phyloP scores from a whole-genome alignment of 176 grass and related monocot species.

The Tillandsia leiboldiana region DNA sequence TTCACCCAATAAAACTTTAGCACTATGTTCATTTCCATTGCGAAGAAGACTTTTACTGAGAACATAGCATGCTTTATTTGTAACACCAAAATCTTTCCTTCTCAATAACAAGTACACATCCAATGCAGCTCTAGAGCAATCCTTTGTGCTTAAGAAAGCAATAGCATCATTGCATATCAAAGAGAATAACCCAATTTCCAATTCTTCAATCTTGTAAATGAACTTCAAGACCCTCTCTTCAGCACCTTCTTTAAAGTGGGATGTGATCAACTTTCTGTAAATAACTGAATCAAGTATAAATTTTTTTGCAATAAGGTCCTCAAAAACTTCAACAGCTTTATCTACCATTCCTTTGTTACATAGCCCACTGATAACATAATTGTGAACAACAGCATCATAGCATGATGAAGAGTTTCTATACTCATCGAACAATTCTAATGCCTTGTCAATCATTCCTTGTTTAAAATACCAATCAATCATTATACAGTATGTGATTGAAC shows the following conservation, averaged over 20 bases:
- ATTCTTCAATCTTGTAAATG: conserved; percentile 35
- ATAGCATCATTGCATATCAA: conserved; percentile 58
- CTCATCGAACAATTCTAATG: conserved; percentile 50
- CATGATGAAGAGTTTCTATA: conserved; percentile 36
- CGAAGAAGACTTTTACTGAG: conserved; percentile 55
- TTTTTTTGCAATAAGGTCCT: conserved; percentile 50
- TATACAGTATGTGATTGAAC: conserved; percentile 61
- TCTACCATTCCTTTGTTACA: conserved; percentile 42
- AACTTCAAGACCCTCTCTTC: conserved; percentile 53
- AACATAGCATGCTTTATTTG: conserved; percentile 49
- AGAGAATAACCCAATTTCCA: conserved; percentile 39
- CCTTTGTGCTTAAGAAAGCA: conserved; percentile 52
- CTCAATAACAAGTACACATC: conserved; percentile 52
- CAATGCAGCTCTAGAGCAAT: conserved; percentile 43
- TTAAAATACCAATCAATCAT: conserved; percentile 54
- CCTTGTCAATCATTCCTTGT: conserved; percentile 46
- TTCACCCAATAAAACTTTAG: conserved; percentile 40
- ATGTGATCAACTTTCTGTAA: conserved; percentile 45
- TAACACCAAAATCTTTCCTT: conserved; percentile 32
- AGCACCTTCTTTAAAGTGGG: conserved; percentile 42
- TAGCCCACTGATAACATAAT: conserved; percentile 43
- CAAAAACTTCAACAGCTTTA: conserved; percentile 41
- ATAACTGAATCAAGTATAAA: conserved; percentile 29
- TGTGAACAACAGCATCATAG: conserved; percentile 29
- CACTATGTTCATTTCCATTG: conserved; percentile 41